phyloP scores from a whole-genome alignment of 805 yeast species.

The Brettanomyces custersianus region DNA sequence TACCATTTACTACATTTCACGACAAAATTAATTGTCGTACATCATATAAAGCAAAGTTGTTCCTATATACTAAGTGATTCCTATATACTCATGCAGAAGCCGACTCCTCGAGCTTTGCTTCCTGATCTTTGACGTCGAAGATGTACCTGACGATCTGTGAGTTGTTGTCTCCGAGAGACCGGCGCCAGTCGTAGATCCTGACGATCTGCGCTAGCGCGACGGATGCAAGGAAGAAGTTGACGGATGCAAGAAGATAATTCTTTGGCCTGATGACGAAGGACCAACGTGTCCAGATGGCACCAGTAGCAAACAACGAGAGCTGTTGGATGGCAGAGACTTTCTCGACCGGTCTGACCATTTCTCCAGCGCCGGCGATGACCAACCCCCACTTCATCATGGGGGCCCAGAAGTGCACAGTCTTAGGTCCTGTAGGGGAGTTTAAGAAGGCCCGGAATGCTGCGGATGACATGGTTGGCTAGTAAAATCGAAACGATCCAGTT shows the following conservation, averaged over 20 bases:
- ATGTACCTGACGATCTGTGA: slow-evolving; percentile 52
- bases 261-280: slow-evolving; percentile 87
- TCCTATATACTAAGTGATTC: too few relatives aligned
- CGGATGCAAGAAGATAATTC: slow-evolving; percentile 81
- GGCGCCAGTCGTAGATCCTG: slow-evolving; percentile 65
- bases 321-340: slow-evolving; percentile 85
- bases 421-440: slow-evolving; percentile 90
- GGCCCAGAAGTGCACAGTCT: slow-evolving; percentile 96
- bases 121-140: slow-evolving; percentile 32
- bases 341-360: slow-evolving; percentile 85
- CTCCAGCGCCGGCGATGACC: slow-evolving; percentile 86
- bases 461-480: slow-evolving; percentile 33
- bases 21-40: too few relatives aligned
- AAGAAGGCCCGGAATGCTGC: slow-evolving; percentile 63
- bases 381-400: slow-evolving; percentile 74
- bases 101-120: too few relatives aligned
- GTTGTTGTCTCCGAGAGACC: slow-evolving; percentile 51
- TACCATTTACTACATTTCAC: too few relatives aligned
- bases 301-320: slow-evolving; percentile 80
- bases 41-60: too few relatives aligned
- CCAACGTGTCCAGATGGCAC: slow-evolving; percentile 97
- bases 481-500: too few relatives aligned
- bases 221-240: slow-evolving; percentile 83
- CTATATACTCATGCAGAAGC: too few relatives aligned
- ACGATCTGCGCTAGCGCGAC: slow-evolving; percentile 81